Evolutionary conservation across 139 green algal species (phyloP), one percentile per base, ranked within the genome.

Genomic region (Deuterostichococcus epilithicus): DNA sequence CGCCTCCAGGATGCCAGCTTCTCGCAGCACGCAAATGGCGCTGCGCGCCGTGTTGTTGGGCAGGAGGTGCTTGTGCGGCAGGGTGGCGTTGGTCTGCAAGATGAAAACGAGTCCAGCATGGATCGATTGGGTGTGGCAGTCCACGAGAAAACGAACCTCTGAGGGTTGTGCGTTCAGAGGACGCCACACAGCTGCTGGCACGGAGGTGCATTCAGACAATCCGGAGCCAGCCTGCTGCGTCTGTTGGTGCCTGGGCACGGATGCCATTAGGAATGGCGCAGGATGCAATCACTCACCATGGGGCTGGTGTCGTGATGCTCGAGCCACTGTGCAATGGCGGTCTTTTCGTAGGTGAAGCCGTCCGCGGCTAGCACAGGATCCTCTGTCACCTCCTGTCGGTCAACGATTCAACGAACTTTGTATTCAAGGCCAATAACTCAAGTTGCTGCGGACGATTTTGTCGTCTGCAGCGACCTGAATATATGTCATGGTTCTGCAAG

Each of bases 321-420:
- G 28, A 85, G 52, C 80, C 80, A 85, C 52, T 52, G 33, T 6
- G 52, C 68, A 18, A 85, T 85, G 69, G 76, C 75, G 35, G 22
- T 65, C 3, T 76, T 39, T 71, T 85, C 80, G 70, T 85, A 85
- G 10, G 80, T 82, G 76, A 72, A 82, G 10, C 74, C 75, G 63
- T 85, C 80, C 1, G 70, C 76, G 18, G 76, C 75, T 15, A 85
- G 69, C n/a, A 85, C 80, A 5, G 80, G 80, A 42, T 85, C 76
- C 44, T 78, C 18, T 39, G 81, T 82, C 63, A 69, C 63, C 63
- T 69, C 63, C 63, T 69, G 52, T n/a, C n/a, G 13, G 52, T 63
- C 52, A n/a, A n/a, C n/a, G n/a, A n/a, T n/a, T n/a, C n/a, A n/a
- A n/a, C n/a, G n/a, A n/a, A n/a, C n/a, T n/a, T n/a, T n/a, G n/a